A percentile compares a stretch with the other conserved stretches of the same genome.
phyloP scores from a whole-genome alignment of 352 stramenopile genomes.

The Globisporangium carolinianum region DNA sequence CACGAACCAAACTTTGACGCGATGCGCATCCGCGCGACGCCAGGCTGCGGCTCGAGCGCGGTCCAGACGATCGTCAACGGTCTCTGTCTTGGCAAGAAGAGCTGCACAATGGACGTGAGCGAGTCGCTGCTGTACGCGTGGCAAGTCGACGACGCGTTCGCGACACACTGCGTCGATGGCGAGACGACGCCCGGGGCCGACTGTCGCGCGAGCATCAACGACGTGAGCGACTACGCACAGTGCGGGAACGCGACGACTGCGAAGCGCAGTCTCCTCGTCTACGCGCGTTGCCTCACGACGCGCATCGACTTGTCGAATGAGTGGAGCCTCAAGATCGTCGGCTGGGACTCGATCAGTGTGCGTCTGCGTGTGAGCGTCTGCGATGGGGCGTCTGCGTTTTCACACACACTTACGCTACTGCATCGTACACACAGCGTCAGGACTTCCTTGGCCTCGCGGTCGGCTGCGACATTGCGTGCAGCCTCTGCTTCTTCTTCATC shows the following conservation, averaged over 20 bases:
- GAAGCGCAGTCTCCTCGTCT: constrained; percentile 54
- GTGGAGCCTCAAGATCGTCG: constrained; percentile 72
- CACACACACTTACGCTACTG: no score
- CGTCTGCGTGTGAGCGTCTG: neutral
- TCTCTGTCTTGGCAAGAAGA: constrained; percentile 60
- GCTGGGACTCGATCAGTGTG: constrained; percentile 76
- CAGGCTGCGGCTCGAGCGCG: constrained; percentile 30
- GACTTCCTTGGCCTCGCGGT: constrained; percentile 65
- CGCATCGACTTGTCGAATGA: constrained; percentile 64
- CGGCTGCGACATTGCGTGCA: constrained; percentile 64
- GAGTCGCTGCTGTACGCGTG: constrained; percentile 51
- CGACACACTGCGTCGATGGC: constrained; percentile 29
- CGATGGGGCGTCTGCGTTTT: neutral
- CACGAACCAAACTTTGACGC: constrained; percentile 36
- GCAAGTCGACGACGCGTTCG: constrained; percentile 34
- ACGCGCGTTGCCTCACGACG: constrained; percentile 68
- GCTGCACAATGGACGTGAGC: constrained; percentile 57
- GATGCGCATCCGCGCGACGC: constrained; percentile 41
- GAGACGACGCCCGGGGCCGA: constrained; percentile 22
- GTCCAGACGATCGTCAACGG: constrained; percentile 65
- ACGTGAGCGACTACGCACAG: constrained; percentile 48
- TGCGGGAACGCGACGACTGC: constrained; percentile 19
- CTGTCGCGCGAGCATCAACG: constrained; percentile 40
- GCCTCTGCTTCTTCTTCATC: constrained; percentile 53
- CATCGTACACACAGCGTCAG: constrained; percentile 18